Conservation (phyloP, 1,284 basidiomycete genomes). For the Stygiomarasmius scandens region DNA sequence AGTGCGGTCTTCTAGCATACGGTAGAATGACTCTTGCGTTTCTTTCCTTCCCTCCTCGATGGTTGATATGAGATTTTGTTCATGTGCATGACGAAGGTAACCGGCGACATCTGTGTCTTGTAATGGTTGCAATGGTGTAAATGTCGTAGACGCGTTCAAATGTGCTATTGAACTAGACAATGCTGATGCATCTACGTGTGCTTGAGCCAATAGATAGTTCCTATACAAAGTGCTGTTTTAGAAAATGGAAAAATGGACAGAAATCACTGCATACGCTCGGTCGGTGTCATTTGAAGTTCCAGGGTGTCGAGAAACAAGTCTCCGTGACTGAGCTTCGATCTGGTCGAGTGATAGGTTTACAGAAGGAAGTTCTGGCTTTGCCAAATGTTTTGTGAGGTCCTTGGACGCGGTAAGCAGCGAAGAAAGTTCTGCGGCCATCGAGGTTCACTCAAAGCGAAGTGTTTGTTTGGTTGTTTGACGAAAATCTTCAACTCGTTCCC, state of each 20-base stretch:
- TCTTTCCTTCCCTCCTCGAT: constrained; percentile 89
- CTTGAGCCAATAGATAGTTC: constrained; percentile 86
- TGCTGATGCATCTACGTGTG: constrained; percentile 85
- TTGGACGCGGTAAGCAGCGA: constrained; percentile 73
- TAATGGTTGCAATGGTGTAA: constrained; percentile 85
- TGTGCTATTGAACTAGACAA: constrained; percentile 81
- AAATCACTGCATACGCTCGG: constrained; percentile 62
- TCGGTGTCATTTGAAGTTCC: constrained; percentile 64
- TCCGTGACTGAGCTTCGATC: constrained; percentile 86
- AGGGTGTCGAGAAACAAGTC: constrained; percentile 74
- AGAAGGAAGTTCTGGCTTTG: constrained; percentile 78
- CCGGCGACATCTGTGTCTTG: constrained; percentile 91
- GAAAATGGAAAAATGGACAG: neutral
- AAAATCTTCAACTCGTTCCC: too few species aligned
- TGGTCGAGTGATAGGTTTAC: constrained; percentile 90
- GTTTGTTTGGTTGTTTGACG: neutral
- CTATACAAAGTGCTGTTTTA: constrained; percentile 36
- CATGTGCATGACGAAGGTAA: constrained; percentile 88
- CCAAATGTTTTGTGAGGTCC: constrained; percentile 74
- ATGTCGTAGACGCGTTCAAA: constrained; percentile 83
- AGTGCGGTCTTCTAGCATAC: constrained; percentile 74
- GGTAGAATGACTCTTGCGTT: constrained; percentile 86
- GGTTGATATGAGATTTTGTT: constrained; percentile 91
- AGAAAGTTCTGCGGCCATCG: constrained; percentile 61
- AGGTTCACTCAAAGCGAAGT: neutral